Base-by-base conservation (phyloP, 257 asterid genomes). In the Lavandula angustifolia region DNA sequence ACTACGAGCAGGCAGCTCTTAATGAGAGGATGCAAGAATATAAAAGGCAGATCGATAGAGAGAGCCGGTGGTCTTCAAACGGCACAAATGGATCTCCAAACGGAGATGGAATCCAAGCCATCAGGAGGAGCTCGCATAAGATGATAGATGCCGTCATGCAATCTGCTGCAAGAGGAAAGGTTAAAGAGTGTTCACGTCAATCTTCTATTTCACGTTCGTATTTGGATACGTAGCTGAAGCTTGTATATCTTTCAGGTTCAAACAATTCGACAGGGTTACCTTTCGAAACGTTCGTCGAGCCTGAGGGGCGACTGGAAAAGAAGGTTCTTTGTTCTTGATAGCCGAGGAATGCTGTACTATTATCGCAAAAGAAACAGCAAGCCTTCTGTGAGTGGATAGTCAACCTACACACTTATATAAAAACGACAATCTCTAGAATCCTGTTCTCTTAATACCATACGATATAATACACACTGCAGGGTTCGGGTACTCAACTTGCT, bases 281-380 rank as follows among this genome's bases (percentile, higher is more conserved):
- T 94, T 64, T 91, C 99, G 0, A 94, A 94, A 80, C 95, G 95
- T 38, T 94, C 99, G 18, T 91, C 99, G 11, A 94, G 80, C 80
- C 75, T 90, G 73, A 85, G 99, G 76, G 99, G 99, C 49, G 99
- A 94, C 70, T 94, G 99, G 99, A 94, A 94, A 85, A 83, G 99
- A 86, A 85, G 99, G 82, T 94, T 94, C 78, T 94, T 94, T 77
- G 99, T 94, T 72, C 98, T 94, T 62, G 99, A 94, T 76, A 94
- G 96, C 82, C 85, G 98, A 63, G 99, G 99, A 76, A 91, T 94
- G 99, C 77, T 94, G 82, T 94, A 94, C 79, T 94, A 94, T 69
- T 94, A 94, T 83, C 99, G 99, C 34, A 88, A 94, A 71, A 83
- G 92, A 80, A 86, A 87, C 74, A 88, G 96, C 84, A 94, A 87